Percentiles rank a stretch among this genome's conserved stretches.
Conservation (phyloP, 331 rosid genomes). For the Malus hybrid region DNA sequence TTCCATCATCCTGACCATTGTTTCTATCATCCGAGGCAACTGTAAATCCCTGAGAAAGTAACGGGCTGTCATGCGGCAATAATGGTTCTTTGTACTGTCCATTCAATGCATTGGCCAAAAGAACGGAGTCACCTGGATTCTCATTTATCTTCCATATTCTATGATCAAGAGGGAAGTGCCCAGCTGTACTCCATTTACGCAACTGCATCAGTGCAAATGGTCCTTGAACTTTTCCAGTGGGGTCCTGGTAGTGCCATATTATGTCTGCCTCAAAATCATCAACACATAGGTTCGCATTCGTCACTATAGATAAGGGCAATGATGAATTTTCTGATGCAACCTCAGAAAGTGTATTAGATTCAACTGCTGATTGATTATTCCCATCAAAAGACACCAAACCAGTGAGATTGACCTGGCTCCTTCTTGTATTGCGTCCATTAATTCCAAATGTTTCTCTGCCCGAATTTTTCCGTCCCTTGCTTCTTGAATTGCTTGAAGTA, state of each 20-base stretch:
- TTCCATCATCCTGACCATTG: constrained; percentile 19
- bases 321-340: constrained; percentile 36
- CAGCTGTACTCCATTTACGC: constrained; percentile 59
- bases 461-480: constrained; percentile 23
- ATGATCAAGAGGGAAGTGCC: constrained; percentile 65
- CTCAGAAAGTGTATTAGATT: constrained; percentile 30
- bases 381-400: constrained; percentile 27
- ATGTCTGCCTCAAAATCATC: constrained; percentile 41
- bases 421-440: constrained; percentile 18
- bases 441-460: constrained; percentile 19
- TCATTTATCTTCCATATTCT: constrained; percentile 76
- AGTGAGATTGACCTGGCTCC: constrained; percentile 19
- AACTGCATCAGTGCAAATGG: constrained; percentile 67
- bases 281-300: constrained; percentile 37
- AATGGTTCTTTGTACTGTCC: constrained; percentile 38
- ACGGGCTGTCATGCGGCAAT: constrained; percentile 22
- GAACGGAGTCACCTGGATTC: constrained; percentile 41
- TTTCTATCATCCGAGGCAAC: constrained; percentile 27
- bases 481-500: constrained; percentile 25
- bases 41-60: constrained; percentile 32
- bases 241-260: constrained; percentile 87
- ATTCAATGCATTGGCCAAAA: constrained; percentile 52
- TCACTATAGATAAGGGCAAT: constrained; percentile 30
- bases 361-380: constrained; percentile 26
- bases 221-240: constrained; percentile 81